These are phyloP conservation scores for Termitomyces eurrhizus DNA, from an alignment of 768 basidiomycete genomes.

Conservation along the genomic window DNA sequence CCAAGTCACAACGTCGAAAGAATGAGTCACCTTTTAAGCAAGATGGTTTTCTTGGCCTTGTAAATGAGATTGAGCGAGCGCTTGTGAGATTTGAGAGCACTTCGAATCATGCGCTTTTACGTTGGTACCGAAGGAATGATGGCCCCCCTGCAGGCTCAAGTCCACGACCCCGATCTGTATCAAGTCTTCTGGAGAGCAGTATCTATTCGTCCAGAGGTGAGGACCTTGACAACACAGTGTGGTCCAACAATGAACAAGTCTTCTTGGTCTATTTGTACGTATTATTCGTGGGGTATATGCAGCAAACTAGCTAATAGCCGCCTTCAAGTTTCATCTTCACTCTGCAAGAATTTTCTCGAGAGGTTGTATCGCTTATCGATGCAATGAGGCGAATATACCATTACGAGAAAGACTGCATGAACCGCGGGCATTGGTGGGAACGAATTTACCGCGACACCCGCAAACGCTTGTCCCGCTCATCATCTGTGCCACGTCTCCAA, in stretches of 20 bases:
- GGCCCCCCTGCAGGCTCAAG: conserved; percentile 14
- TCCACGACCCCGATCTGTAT: conserved; percentile 20
- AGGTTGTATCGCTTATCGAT: conserved; percentile 77
- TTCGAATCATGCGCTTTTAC: conserved; percentile 78
- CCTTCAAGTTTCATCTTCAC: conserved; percentile 89
- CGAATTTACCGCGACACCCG: conserved; percentile 25
- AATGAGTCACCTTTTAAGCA: conserved; percentile 35
- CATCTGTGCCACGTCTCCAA: not conserved
- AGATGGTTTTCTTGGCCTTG: conserved; percentile 62
- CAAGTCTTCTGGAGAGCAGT: conserved; percentile 13
- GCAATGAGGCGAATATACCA: conserved; percentile 78
- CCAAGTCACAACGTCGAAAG: conserved; percentile 25
- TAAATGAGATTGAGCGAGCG: conserved; percentile 64
- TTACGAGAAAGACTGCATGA: conserved; percentile 49
- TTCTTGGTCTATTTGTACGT: conserved; percentile 90
- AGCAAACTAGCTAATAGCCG: not conserved
- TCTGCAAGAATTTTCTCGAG: conserved; percentile 87
- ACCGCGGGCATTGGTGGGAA: conserved; percentile 35
- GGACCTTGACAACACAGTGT: conserved; percentile 34
- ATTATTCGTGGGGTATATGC: not conserved
- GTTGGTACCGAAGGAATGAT: conserved; percentile 61
- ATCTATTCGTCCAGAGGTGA: conserved; percentile 17
- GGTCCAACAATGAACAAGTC: conserved; percentile 72
- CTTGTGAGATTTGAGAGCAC: conserved; percentile 75
- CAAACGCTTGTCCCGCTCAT: conserved; percentile 1